Base-by-base conservation (phyloP, 2,329 filamentous ascomycete genomes). In the Periglandula ipomoeae region DNA sequence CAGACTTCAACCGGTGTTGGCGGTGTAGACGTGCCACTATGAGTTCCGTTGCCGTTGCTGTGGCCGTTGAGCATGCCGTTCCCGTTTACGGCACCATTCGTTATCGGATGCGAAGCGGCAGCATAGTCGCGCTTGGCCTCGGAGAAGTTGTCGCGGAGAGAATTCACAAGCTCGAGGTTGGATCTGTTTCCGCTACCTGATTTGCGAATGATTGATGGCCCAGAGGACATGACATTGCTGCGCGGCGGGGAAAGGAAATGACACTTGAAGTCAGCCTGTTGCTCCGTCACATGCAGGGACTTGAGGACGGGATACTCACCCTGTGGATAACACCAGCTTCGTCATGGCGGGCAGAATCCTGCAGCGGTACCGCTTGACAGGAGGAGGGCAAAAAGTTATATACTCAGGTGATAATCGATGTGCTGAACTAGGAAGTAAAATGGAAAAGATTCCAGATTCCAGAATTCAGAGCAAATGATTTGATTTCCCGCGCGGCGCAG, bases 141-240 rank as follows among this genome's bases (percentile, higher is more conserved):
- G 47, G 80, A 65, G 65, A 97, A 89, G 68, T 91, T 95, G 61
- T 83, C 81, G 58, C 87, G 85, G 17, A 98, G 79, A 3, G 89
- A 88, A 61, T 89, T 90, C 55, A 89, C 86, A 58, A 98, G 80
- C 68, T 98, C 93, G 58, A 90, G 83, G 65, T 97, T 97, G 48
- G 91, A 96, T 64, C 90, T 89, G 62, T 83, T 83, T 34, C 54
- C 53, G 55, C 81, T 79, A 52, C 83, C 78, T 15, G 84, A 81
- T 60, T 87, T 87, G 53, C 88, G 84, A 65, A 95, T 85, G 54
- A 95, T 84, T 44, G 89, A 88, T 50, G 87, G 85, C 50, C 87
- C 87, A 54, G 81, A 83, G 59, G 84, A 84, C 77, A 95, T 88
- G 65, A 95, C 85, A 72, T 95, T 96, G 62, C 78, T 81, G 58